These are phyloP conservation scores for Hanseniaspora lachancei DNA, from an alignment of 805 yeast genomes.

Conservation along the genomic window DNA sequence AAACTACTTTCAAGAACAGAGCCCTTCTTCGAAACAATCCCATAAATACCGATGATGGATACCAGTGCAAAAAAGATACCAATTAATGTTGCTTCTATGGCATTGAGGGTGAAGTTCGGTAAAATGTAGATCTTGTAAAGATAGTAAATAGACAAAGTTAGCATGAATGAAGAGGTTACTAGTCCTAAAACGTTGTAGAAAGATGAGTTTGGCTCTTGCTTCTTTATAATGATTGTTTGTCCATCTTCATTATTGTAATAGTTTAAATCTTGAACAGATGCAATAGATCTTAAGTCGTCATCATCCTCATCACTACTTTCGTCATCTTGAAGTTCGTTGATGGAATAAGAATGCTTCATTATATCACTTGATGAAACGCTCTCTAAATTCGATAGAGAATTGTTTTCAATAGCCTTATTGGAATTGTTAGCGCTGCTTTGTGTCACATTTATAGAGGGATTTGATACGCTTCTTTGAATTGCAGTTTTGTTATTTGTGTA, in stretches of 20 bases:
- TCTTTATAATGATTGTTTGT: background rate
- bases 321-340: slow-evolving; percentile 1
- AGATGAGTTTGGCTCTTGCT: slow-evolving; percentile 41
- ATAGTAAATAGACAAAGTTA: slow-evolving; percentile 66
- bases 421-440: background rate
- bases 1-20: slow-evolving; percentile 83
- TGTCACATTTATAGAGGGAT: background rate
- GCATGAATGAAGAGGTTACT: slow-evolving; percentile 56
- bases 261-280: slow-evolving; percentile 9
- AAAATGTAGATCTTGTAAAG: slow-evolving; percentile 71
- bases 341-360: background rate
- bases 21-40: slow-evolving; percentile 71
- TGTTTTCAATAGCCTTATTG: background rate
- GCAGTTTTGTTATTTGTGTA: slow-evolving; percentile 18
- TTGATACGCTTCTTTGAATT: slow-evolving; percentile 14
- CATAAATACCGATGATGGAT: slow-evolving; percentile 61
- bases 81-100: slow-evolving; percentile 63
- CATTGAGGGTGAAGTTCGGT: slow-evolving; percentile 57
- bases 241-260: slow-evolving; percentile 3
- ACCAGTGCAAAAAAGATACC: slow-evolving; percentile 77
- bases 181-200: slow-evolving; percentile 67
- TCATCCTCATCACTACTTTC: background rate
- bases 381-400: background rate
- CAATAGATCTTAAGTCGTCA: slow-evolving; percentile 12
- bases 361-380: background rate